Evolutionary conservation across 176 grass and related monocot species (phyloP), one percentile per base, ranked within the genome.

Genomic region (Echinochloa phyllopogon): DNA sequence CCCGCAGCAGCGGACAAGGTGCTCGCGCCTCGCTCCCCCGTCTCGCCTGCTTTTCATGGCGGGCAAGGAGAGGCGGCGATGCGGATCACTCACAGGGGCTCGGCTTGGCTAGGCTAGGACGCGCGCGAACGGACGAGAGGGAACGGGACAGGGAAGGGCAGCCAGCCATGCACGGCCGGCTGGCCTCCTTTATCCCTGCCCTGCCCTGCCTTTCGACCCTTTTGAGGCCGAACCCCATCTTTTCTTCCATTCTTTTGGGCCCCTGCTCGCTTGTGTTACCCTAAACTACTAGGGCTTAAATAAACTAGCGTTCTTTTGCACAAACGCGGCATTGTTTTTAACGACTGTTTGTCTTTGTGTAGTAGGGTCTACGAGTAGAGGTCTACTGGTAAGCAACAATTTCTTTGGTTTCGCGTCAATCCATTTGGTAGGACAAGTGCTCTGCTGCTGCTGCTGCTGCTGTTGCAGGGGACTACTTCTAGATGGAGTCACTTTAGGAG

Each of bases 251-350:
- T 90, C 53, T 58, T 89, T 76, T 47, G 13, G 83, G 72, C 61
- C 36, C 64, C 48, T 43, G 29, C 49, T 16, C 16, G 43, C 1
- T 5, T 48, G 80, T 86, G 72, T 73, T 75, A 72, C 78, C 84
- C 87, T 95, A 86, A 92, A 82, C 68, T 87, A 82, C 68, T 87
- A 80, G 76, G 76, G 42, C 42, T 71, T 60, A 60, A 60, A 60
- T 60, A 60, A 60, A 60, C 57, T 10, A 85, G 80, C 93, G 80
- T 93, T 87, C 85, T 93, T 91, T 92, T 85, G 72, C 65, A 86
- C 93, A 88, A 86, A 86, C 40, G 59, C 76, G 16, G 25, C 88
- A 83, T 95, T 98, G 93, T 93, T 91, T 88, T 85, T 94, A 71
- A 75, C 87, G 79, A 9, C 60, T 64, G 75, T 83, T 84, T 92